These are phyloP conservation scores for Thielaviopsis cerberus DNA, from an alignment of 2,329 filamentous ascomycete genomes.

Conservation along the genomic window DNA sequence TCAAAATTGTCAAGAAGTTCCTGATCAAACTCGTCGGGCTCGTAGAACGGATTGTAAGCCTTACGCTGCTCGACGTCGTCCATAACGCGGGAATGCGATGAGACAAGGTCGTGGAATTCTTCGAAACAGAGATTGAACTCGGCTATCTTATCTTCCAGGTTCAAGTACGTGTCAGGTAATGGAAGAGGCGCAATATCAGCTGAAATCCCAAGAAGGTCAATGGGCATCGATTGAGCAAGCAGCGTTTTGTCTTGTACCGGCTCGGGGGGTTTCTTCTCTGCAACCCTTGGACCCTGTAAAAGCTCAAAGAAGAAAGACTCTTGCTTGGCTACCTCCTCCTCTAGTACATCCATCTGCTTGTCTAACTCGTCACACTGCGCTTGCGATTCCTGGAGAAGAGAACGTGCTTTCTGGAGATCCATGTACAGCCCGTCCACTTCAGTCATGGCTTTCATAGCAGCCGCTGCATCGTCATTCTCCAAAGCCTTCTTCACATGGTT, in stretches of 20 bases:
- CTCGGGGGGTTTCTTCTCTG: conserved; percentile 10
- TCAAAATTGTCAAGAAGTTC: conserved; percentile 28
- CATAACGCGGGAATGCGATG: neutral
- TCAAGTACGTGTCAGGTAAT: conserved; percentile 18
- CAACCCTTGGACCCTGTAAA: conserved; percentile 11
- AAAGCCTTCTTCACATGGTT: neutral
- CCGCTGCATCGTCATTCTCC: neutral
- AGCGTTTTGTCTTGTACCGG: neutral
- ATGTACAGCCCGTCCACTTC: conserved; percentile 14
- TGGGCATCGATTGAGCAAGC: conserved; percentile 15
- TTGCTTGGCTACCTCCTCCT: conserved; percentile 19
- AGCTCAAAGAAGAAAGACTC: conserved; percentile 24
- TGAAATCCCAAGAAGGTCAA: conserved; percentile 21
- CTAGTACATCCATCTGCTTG: conserved; percentile 19
- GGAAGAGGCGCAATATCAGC: conserved; percentile 19
- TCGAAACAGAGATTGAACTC: conserved; percentile 30
- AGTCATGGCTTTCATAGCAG: neutral
- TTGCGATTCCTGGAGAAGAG: conserved; percentile 22
- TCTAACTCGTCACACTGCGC: conserved; percentile 22
- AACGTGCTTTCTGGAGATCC: conserved; percentile 22
- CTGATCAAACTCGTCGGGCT: conserved; percentile 21
- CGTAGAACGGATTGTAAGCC: neutral
- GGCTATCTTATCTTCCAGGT: conserved; percentile 25
- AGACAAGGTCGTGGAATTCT: conserved; percentile 24
- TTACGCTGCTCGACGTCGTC: neutral